phyloP scores from a whole-genome alignment of 768 basidiomycete genomes.

The Phylloporus rhodoxanthus region DNA sequence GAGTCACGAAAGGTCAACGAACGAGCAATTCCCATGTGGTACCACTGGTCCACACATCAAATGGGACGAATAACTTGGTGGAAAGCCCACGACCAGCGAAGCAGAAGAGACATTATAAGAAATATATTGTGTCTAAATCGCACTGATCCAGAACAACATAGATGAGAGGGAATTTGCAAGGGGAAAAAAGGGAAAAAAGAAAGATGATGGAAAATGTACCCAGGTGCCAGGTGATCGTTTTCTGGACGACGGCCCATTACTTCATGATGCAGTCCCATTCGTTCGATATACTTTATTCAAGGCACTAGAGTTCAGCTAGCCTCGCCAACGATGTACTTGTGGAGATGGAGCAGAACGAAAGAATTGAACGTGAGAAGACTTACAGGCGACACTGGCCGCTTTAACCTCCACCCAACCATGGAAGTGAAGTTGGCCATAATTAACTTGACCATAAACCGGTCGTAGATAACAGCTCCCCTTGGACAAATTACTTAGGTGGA shows the following conservation, averaged over 20 bases:
- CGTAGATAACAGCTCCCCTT: not conserved
- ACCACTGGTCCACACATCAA: not conserved
- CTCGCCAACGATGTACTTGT: conserved; percentile 6
- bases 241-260: not conserved
- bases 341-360: conserved; percentile 9
- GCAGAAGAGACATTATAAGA: not conserved
- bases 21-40: not conserved
- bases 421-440: conserved; percentile 7
- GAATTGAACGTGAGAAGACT: conserved; percentile 17
- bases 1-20: conserved; percentile 9
- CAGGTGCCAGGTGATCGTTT: not conserved
- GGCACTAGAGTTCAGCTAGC: conserved; percentile 1
- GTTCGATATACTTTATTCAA: conserved; percentile 10
- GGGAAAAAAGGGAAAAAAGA: not conserved
- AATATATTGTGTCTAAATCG: conserved; percentile 2
- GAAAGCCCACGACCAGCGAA: not conserved
- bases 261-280: conserved; percentile 9
- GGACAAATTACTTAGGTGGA: not conserved
- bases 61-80: not conserved
- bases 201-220: conserved; percentile 9
- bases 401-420: not conserved
- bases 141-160: conserved; percentile 5
- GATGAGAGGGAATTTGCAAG: conserved; percentile 3
- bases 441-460: conserved; percentile 3
- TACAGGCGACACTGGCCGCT: not conserved